Evolutionary conservation across 768 basidiomycete genomes (phyloP).

Genomic region (Boletus rex-veris): DNA sequence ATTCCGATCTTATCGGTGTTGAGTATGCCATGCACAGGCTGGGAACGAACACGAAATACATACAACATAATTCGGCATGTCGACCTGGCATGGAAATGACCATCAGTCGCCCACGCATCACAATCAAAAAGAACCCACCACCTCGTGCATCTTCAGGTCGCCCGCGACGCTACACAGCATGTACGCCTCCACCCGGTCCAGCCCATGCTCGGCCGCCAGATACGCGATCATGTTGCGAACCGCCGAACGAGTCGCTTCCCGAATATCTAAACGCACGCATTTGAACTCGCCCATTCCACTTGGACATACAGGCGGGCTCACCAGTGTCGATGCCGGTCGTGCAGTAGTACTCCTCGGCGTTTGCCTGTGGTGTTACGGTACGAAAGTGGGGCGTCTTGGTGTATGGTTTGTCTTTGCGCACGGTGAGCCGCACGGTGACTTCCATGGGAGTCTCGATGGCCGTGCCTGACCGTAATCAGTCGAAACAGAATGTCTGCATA

Average conservation of each 20-base stretch:
- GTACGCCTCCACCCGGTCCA: conserved; percentile 50
- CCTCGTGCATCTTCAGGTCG: conserved; percentile 60
- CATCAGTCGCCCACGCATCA: neutral
- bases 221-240: conserved; percentile 57
- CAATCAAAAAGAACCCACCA: conserved; percentile 31
- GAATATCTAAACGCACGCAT: conserved; percentile 36
- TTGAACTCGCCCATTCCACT: neutral
- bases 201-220: conserved; percentile 40
- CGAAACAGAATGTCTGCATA: neutral
- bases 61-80: conserved; percentile 65
- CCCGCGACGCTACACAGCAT: conserved; percentile 60
- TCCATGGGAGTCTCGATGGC: conserved; percentile 65
- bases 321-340: conserved; percentile 55
- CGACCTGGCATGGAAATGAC: conserved; percentile 39
- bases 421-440: conserved; percentile 51
- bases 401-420: conserved; percentile 54
- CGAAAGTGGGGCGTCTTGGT: conserved; percentile 57
- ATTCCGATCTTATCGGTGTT: conserved; percentile 44
- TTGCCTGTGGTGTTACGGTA: conserved; percentile 24
- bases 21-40: neutral
- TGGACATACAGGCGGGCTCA: conserved; percentile 10
- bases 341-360: conserved; percentile 44
- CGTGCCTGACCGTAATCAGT: conserved; percentile 38
- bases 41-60: conserved; percentile 13
- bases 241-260: conserved; percentile 52